A percentile compares a stretch with the other conserved stretches of the same genome.
Evolutionary conservation across 2,329 filamentous ascomycete genomes (phyloP).

Genomic region (Akanthomyces muscarius): DNA sequence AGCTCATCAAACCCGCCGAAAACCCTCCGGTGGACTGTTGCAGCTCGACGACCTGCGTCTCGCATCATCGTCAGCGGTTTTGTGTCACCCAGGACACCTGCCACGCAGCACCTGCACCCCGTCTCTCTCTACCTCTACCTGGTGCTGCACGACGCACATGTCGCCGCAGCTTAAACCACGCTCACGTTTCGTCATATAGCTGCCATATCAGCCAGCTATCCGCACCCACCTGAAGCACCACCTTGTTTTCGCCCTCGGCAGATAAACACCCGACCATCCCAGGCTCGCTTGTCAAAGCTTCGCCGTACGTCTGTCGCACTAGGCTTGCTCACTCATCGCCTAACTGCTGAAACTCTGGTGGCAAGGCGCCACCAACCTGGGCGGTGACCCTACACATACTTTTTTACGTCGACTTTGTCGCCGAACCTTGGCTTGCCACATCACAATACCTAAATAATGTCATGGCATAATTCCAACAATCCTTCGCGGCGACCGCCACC

Average conservation of each 20-base stretch:
- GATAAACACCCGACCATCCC: neutral
- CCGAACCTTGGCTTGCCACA: neutral
- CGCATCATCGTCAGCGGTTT: neutral
- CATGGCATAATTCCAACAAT: slow-evolving; percentile 13
- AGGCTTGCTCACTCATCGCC: slow-evolving; percentile 4
- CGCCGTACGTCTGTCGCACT: neutral
- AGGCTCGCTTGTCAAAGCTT: neutral
- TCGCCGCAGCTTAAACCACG: neutral
- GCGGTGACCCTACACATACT: neutral
- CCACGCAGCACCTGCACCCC: neutral
- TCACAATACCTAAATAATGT: neutral
- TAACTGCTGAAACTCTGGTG: neutral
- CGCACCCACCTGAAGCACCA: neutral
- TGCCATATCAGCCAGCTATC: neutral
- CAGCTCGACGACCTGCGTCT: neutral
- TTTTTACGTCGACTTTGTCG: neutral
- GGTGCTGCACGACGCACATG: neutral
- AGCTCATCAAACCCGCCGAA: neutral
- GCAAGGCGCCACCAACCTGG: neutral
- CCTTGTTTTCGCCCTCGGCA: neutral
- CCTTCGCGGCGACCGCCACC: neutral
- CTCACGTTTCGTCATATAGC: neutral
- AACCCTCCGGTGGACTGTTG: neutral
- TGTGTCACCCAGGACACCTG: neutral
- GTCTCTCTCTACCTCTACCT: too few relatives aligned